Percentiles rank a stretch among this genome's conserved stretches.
Conservation (phyloP, 805 yeast genomes). For the Teunomyces stri region DNA sequence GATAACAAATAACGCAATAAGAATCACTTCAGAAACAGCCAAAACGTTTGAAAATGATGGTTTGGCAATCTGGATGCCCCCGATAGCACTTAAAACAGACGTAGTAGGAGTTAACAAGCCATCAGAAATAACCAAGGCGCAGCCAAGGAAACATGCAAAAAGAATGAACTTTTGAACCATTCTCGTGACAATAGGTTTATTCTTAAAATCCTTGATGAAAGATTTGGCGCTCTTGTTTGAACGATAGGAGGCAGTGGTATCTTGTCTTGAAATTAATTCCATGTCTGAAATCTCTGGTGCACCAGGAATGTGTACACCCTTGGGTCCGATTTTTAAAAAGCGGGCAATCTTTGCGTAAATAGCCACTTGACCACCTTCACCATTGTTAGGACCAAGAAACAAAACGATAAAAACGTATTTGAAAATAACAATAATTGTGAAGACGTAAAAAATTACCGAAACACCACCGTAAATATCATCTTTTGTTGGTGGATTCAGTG, state of each 20-base stretch:
- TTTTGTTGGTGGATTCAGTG: slow-evolving; percentile 28
- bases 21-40: slow-evolving; percentile 49
- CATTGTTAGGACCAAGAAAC: slow-evolving; percentile 51
- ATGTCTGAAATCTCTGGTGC: slow-evolving; percentile 28
- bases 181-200: slow-evolving; percentile 24
- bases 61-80: slow-evolving; percentile 53
- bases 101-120: slow-evolving; percentile 65
- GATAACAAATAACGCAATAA: slow-evolving; percentile 42
- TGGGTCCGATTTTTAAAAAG: slow-evolving; percentile 45
- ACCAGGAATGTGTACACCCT: slow-evolving; percentile 44
- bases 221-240: slow-evolving; percentile 14
- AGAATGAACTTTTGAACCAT: slow-evolving; percentile 32
- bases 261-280: slow-evolving; percentile 33
- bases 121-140: slow-evolving; percentile 56
- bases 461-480: slow-evolving; percentile 48
- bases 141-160: slow-evolving; percentile 49
- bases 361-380: slow-evolving; percentile 67
- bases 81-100: slow-evolving; percentile 55
- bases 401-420: slow-evolving; percentile 53
- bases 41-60: slow-evolving; percentile 45
- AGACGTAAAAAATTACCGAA: slow-evolving; percentile 54
- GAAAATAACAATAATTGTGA: slow-evolving; percentile 50
- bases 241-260: slow-evolving; percentile 30
- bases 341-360: slow-evolving; percentile 57
- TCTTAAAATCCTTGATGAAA: slow-evolving; percentile 14